Conservation (phyloP, 495 filamentous ascomycete genomes). For the Neurospora sp. region DNA sequence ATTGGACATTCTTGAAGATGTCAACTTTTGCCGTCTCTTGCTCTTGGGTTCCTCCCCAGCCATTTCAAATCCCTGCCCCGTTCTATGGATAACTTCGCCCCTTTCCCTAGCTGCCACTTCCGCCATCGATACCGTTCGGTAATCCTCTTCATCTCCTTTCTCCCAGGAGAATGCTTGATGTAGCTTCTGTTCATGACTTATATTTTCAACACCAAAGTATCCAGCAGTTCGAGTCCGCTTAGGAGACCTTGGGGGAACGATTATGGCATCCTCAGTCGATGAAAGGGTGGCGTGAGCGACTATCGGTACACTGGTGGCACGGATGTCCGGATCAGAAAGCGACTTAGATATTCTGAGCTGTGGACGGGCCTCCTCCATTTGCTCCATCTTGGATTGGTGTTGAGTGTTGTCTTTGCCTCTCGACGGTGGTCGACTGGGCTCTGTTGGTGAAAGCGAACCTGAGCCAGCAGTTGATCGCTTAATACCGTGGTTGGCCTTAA, state of each 20-base stretch:
- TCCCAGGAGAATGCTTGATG: neutral
- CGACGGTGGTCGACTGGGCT: neutral
- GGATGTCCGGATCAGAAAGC: constrained; percentile 3
- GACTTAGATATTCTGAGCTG: constrained; percentile 2
- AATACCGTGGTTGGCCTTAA: neutral
- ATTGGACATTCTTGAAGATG: neutral
- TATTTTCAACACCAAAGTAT: neutral
- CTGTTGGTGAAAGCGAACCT: neutral
- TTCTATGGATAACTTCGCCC: neutral
- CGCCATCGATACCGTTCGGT: neutral
- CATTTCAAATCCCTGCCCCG: neutral
- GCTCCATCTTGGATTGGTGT: neutral
- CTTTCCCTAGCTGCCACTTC: neutral
- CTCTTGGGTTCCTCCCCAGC: neutral
- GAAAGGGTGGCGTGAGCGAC: neutral
- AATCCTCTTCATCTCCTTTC: neutral
- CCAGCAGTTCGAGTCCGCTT: constrained; percentile 5
- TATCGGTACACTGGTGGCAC: neutral
- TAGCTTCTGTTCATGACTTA: neutral
- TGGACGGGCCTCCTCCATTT: neutral
- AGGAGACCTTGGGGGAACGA: constrained; percentile 18
- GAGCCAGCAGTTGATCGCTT: neutral
- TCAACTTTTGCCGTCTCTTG: constrained; percentile 1
- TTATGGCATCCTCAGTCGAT: neutral
- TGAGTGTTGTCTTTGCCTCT: neutral